phyloP scores from a whole-genome alignment of 1,284 basidiomycete species.

The Leccinum fallax region DNA sequence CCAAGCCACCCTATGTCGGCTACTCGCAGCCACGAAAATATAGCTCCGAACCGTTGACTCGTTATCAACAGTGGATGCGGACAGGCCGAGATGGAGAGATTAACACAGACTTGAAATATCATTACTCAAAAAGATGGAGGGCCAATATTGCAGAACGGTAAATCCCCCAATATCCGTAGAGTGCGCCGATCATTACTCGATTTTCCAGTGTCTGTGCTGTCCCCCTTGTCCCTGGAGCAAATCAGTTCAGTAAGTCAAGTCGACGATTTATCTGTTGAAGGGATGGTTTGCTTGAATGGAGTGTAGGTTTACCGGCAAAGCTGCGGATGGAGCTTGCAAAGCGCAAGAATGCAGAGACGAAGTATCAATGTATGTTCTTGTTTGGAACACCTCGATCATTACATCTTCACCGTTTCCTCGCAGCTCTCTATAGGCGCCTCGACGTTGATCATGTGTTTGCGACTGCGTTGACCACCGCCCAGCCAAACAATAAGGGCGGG shows the following conservation, averaged over 20 bases:
- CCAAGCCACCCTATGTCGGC: slow-evolving; percentile 41
- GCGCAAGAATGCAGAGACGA: slow-evolving; percentile 23
- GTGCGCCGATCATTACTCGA: slow-evolving; percentile 3
- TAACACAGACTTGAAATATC: slow-evolving; percentile 40
- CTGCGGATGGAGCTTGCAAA: slow-evolving; percentile 39
- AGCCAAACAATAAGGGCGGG: slow-evolving; percentile 53
- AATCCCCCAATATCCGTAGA: slow-evolving; percentile 14
- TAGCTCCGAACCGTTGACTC: slow-evolving; percentile 47
- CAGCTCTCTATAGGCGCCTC: slow-evolving; percentile 58
- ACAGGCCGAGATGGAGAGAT: slow-evolving; percentile 24
- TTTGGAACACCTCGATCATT: background rate
- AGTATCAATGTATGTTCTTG: slow-evolving; percentile 25
- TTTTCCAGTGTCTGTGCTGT: slow-evolving; percentile 47
- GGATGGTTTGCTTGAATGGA: background rate
- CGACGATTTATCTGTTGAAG: background rate
- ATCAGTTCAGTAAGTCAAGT: slow-evolving; percentile 45
- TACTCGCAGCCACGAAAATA: slow-evolving; percentile 50
- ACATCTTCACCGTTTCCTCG: slow-evolving; percentile 9
- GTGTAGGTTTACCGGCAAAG: slow-evolving; percentile 44
- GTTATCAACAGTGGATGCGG: slow-evolving; percentile 60
- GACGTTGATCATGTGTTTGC: slow-evolving; percentile 52
- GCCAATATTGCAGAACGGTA: slow-evolving; percentile 54
- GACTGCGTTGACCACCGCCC: slow-evolving; percentile 57
- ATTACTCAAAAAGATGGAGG: slow-evolving; percentile 51
- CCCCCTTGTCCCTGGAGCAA: slow-evolving; percentile 48